Base-by-base conservation (phyloP, 371 early-diverging fungal species). In the Mucor piriformis region DNA sequence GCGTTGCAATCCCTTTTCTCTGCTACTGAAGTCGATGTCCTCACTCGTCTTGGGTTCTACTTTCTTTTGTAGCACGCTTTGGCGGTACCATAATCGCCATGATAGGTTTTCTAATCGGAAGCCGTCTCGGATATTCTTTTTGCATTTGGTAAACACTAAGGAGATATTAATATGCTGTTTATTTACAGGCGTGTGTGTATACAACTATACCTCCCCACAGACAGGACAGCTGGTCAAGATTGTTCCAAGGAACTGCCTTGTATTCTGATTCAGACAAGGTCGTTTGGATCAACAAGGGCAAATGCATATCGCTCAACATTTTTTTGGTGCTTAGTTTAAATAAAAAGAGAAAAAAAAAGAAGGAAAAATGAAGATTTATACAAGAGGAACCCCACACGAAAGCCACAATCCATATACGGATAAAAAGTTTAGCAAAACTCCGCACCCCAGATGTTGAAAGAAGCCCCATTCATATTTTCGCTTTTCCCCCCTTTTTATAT, bases 41-140 rank as follows among this genome's bases (percentile, higher is more conserved):
- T 56, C 42, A 23, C 38, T 43, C 20, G 60, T 65, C 32, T 61
- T 56, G 24, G 60, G 61, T 38, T 50, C 53, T 53, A 16, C 38
- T n/a, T 51, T 67, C 47, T 62, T 63, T 47, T 63, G 59, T 42
- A 67, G 34, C 3, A 67, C 44, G 16, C 49, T 59, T 24, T 69
- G 64, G 35, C 65, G 34, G 48, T 69, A 64, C 69, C 69, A 69
- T 23, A 69, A 37, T 6, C 69, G 49, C 69, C 69, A 69, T 15
- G 69, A 69, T 11, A 69, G 53, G 48, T 69, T 69, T n/a, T 69
- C 69, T 21, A 64, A 27, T 5, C 69, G 54, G 48, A 69, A 61
- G 20, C 65, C 69, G 43, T 68, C 69, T 46, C 37, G 25, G 11
- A 69, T 59, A 27, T 64, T 59, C 6, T 32, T 40, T 21, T 64